Evolutionary conservation across 345 rosid genomes (phyloP), one percentile per base, ranked within the genome.

Genomic region (Syzygium aqueum): DNA sequence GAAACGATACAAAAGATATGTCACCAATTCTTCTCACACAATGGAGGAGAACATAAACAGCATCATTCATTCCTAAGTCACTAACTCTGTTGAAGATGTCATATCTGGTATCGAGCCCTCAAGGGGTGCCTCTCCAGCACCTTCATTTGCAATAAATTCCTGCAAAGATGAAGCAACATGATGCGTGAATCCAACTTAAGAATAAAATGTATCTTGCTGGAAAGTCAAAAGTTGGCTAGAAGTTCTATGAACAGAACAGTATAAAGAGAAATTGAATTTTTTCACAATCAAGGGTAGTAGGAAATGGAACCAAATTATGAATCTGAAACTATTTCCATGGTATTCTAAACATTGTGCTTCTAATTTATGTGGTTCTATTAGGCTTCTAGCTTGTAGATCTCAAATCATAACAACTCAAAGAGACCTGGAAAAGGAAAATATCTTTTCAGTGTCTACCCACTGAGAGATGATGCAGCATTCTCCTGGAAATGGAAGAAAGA

Each of bases 101-200:
- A 97, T 97, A 92, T 97, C 99, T 17, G 99, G 99, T 84, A 97
- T 95, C n/a, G 97, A 95, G 57, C 99, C 99, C 93, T 96, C 99
- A 84, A 97, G 98, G 28, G 99, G 99, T 88, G 92, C 96, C 91
- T 96, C 99, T 53, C 97, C 98, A 86, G 90, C 90, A 54, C 99
- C 99, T 95, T 97, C 99, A 91, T 93, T 93, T 65, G 86, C 88
- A 90, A 97, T 92, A 91, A 97, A 97, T 87, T 97, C 99, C 99
- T 97, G 89, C 88, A 89, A 37, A 73, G 21, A 22, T 51, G 50
- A 19, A 65, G 49, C 49, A 37, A 73, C 82, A 21, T 2, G 82
- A 33, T 19, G 6, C 4, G 3, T 67, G 80, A 67, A 67, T 67
- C 80, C 80, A 67, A 33, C 46, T 67, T 33, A 33, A 5, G 46